A percentile compares a stretch with the other conserved stretches of the same genome.
Evolutionary conservation across 345 rosid genomes (phyloP).

Genomic region (Eucalyptus paniculata): DNA sequence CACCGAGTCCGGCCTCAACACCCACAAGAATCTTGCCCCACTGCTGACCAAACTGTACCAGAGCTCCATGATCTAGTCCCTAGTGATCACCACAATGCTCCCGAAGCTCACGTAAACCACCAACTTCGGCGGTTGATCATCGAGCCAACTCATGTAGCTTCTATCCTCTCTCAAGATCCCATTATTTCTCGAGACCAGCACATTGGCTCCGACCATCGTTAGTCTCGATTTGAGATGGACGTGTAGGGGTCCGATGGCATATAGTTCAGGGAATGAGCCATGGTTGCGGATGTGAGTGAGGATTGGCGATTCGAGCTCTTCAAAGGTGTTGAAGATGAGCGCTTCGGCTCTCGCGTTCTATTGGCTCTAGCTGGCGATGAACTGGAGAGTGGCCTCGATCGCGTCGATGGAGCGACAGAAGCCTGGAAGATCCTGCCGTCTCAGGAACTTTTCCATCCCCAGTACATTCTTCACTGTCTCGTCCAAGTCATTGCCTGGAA

Average conservation of each 20-base stretch:
- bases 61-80: background rate
- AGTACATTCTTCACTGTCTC: background rate
- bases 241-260: background rate
- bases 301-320: constrained; percentile 16
- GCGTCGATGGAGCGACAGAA: constrained; percentile 3
- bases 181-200: background rate
- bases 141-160: constrained; percentile 5
- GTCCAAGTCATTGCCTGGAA: constrained; percentile 1
- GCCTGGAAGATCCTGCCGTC: constrained; percentile 23
- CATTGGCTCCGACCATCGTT: background rate
- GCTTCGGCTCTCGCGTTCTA: background rate
- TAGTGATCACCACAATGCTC: background rate
- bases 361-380: background rate
- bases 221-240: background rate
- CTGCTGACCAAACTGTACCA: constrained; percentile 4
- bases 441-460: constrained; percentile 17
- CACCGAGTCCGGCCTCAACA: background rate
- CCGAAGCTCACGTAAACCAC: constrained; percentile 7
- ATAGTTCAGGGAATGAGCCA: background rate
- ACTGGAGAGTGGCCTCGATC: background rate
- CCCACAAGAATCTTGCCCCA: constrained; percentile 6
- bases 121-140: background rate
- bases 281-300: background rate
- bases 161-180: background rate
- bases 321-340: constrained; percentile 31